Evolutionary conservation across 306 rosid species (phyloP), one percentile per base, ranked within the genome.

Genomic region (Carpinus fangiana): DNA sequence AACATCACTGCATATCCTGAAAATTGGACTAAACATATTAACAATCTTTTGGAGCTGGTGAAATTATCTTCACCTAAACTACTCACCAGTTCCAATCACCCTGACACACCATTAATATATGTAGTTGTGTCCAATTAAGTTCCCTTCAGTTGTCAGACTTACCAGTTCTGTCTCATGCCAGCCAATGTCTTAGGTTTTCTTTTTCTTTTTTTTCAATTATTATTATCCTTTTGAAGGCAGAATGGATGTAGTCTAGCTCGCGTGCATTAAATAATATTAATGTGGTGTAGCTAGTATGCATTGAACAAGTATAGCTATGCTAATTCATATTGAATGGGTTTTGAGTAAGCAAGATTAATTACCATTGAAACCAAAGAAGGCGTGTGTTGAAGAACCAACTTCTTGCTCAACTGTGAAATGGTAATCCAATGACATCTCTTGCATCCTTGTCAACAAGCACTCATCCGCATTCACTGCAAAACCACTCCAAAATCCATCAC

Each of bases 321-420:
- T 21, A 17, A 20, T 54, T 38, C 62, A 12, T 10, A 12, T 5
- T 41, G 11, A 55, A 34, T 7, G 1, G 47, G 55, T 51, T 8
- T 2, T 43, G 34, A 31, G 23, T 34, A 55, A 59, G 21, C 1
- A 46, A 4, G 53, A 13, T 52, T 83, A 95, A 31, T 54, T 83
- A 95, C 99, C 99, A 41, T 96, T 96, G 87, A 96, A 96, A 67
- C 99, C 99, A 79, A 96, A 96, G 90, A 96, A 96, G 65, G 99
- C 99, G 81, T 96, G 98, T 38, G 99, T 96, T 16, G 98, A 91
- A 65, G 99, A 96, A 0, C 99, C 99, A 84, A 96, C 99, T 93
- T 96, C 99, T 93, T 96, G 99, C 78, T 96, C 99, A 43, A 96
- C 98, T 4, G 85, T 96, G 87, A 96, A 96, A 90, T 96, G 99